Percentiles rank a stretch among this genome's conserved stretches.
Conservation (phyloP, 805 yeast genomes). For the Lachancea sp. region DNA sequence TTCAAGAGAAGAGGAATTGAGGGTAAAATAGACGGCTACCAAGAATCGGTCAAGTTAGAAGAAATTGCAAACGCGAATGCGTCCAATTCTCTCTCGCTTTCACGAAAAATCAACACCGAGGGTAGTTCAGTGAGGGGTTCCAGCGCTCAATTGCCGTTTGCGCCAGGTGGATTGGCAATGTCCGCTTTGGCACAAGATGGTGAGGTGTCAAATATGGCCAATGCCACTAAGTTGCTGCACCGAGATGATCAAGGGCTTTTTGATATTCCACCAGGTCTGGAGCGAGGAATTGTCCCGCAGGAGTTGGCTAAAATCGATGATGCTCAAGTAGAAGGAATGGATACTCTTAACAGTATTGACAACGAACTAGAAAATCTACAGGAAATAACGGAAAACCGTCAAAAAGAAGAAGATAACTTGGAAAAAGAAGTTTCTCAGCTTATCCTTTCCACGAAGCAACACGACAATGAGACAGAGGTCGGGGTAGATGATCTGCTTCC, state of each 20-base stretch:
- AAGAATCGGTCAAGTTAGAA: conserved; percentile 53
- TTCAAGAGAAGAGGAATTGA: conserved; percentile 70
- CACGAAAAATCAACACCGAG: conserved; percentile 58
- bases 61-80: conserved; percentile 46
- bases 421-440: conserved; percentile 11
- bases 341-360: conserved; percentile 27
- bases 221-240: conserved; percentile 40
- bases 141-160: conserved; percentile 74
- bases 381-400: conserved; percentile 39
- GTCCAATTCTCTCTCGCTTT: conserved; percentile 65
- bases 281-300: conserved; percentile 53
- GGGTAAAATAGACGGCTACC: conserved; percentile 57
- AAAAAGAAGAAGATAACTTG: conserved; percentile 18
- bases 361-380: conserved; percentile 30
- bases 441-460: conserved; percentile 8
- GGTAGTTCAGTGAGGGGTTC: conserved; percentile 62
- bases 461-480: conserved; percentile 9
- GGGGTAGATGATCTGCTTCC: conserved; percentile 45
- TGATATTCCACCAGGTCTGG: conserved; percentile 76
- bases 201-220: conserved; percentile 20
- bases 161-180: conserved; percentile 74
- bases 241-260: conserved; percentile 70
- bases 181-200: conserved; percentile 17
- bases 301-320: conserved; percentile 12
- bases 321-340: conserved; percentile 20